A percentile compares a stretch with the other conserved stretches of the same genome.
These are phyloP conservation scores for Astragalus glycyphyllos DNA, from an alignment of 306 rosid genomes.

Conservation along the genomic window DNA sequence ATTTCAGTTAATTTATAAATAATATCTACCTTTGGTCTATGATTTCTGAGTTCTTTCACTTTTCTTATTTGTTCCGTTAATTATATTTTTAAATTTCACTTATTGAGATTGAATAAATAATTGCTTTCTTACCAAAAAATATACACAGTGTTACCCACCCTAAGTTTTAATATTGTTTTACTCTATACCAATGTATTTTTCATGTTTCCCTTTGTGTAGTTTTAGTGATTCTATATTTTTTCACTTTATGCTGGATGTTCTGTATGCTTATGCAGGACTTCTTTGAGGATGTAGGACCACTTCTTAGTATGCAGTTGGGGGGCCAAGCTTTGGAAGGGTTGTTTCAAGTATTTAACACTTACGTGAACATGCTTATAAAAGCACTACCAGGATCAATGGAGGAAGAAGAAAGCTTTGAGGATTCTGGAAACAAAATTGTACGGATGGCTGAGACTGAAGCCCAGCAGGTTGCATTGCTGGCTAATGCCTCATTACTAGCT, in stretches of 20 bases:
- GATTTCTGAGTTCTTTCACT: slow-evolving; percentile 13
- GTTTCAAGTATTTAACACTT: slow-evolving; percentile 88
- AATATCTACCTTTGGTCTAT: slow-evolving; percentile 1
- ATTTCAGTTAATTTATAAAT: slow-evolving; percentile 24
- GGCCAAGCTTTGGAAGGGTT: slow-evolving; percentile 95
- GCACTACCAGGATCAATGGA: slow-evolving; percentile 95
- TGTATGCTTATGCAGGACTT: slow-evolving; percentile 73
- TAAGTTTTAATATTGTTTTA: slow-evolving; percentile 21
- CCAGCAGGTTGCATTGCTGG: slow-evolving; percentile 98
- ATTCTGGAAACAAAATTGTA: slow-evolving; percentile 81
- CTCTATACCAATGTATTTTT: slow-evolving; percentile 2
- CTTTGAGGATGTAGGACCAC: slow-evolving; percentile 97
- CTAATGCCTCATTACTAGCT: slow-evolving; percentile 92
- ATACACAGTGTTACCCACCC: background rate
- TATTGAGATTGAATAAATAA: slow-evolving; percentile 13
- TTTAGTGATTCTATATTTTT: slow-evolving; percentile 25
- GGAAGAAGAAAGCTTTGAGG: slow-evolving; percentile 88
- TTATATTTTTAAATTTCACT: slow-evolving; percentile 14
- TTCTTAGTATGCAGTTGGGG: slow-evolving; percentile 98
- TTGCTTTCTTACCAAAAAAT: background rate
- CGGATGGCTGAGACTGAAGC: slow-evolving; percentile 91
- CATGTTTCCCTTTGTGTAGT: slow-evolving; percentile 31
- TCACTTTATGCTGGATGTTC: slow-evolving; percentile 40
- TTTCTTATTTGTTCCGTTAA: slow-evolving; percentile 27
- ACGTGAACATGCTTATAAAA: slow-evolving; percentile 77